Evolutionary conservation across 805 yeast species (phyloP).

Genomic region (Yamadazyma akitaensis): DNA sequence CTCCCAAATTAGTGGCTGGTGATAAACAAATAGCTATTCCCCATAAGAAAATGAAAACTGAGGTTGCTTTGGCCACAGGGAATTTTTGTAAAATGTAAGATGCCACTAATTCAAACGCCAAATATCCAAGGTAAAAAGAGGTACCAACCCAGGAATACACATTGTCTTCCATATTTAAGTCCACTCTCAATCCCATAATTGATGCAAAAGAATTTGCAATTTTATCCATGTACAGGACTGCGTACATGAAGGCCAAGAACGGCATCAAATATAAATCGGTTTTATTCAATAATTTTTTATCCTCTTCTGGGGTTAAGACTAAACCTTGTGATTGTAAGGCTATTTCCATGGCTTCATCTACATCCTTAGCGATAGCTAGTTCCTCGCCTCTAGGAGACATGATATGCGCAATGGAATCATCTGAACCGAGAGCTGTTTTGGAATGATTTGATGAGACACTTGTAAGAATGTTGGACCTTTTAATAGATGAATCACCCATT

Average conservation of each 20-base stretch:
- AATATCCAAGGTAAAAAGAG: constrained; percentile 52
- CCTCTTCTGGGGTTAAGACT: constrained; percentile 15
- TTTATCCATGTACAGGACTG: constrained; percentile 32
- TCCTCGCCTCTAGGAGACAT: constrained; percentile 17
- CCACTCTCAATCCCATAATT: constrained; percentile 33
- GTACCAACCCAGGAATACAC: constrained; percentile 37
- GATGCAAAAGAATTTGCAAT: constrained; percentile 35
- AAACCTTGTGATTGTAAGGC: constrained; percentile 20
- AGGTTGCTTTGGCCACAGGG: constrained; percentile 51
- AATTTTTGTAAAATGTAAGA: constrained; percentile 48
- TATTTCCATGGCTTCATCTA: constrained; percentile 37
- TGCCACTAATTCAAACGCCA: constrained; percentile 52
- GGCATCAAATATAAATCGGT: constrained; percentile 24
- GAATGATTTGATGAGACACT: neutral
- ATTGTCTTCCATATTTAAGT: constrained; percentile 32
- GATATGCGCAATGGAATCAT: constrained; percentile 11
- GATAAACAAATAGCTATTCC: constrained; percentile 52
- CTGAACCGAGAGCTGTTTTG: constrained; percentile 1
- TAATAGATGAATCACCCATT: neutral
- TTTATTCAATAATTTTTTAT: constrained; percentile 14
- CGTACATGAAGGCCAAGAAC: constrained; percentile 20
- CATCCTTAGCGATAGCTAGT: constrained; percentile 30
- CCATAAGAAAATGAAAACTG: constrained; percentile 53
- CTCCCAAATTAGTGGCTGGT: constrained; percentile 44
- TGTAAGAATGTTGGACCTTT: neutral